A percentile compares a stretch with the other conserved stretches of the same genome.
Conservation (phyloP, 1,284 basidiomycete species). For the Thecaphora thlaspeos region DNA sequence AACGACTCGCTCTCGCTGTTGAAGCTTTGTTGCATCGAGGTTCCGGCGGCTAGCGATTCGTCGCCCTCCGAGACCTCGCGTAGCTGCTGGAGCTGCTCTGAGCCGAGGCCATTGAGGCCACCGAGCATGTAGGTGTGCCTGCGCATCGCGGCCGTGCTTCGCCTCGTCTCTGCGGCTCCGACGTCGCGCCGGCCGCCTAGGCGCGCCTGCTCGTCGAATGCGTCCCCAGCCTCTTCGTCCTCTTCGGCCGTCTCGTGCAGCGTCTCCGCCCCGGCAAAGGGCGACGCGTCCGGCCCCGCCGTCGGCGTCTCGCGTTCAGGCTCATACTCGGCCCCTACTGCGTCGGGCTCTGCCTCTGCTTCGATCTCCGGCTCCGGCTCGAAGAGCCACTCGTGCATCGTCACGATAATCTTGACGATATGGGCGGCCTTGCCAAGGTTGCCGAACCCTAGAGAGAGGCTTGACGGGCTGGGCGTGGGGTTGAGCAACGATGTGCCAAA, state of each 20-base stretch:
- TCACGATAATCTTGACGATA: constrained; percentile 54
- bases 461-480: constrained; percentile 44
- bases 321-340: neutral
- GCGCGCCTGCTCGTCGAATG: too few relatives aligned
- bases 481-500: constrained; percentile 56
- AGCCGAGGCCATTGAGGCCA: too few relatives aligned
- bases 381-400: constrained; percentile 54
- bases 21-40: too few relatives aligned
- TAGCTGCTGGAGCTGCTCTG: too few relatives aligned
- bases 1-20: constrained; percentile 3
- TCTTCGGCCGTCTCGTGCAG: constrained; percentile 1
- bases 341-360: constrained; percentile 19
- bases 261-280: neutral
- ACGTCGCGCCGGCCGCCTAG: constrained; percentile 16
- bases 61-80: too few relatives aligned
- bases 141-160: neutral
- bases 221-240: constrained; percentile 7
- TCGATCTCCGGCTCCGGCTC: constrained; percentile 48
- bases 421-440: constrained; percentile 55
- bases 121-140: neutral
- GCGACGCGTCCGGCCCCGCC: neutral
- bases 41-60: too few relatives aligned
- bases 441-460: constrained; percentile 42
- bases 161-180: neutral
- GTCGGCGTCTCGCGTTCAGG: neutral